Conservation (phyloP, 1,139 yeast genomes). For the Geotrichum carabidarum region DNA sequence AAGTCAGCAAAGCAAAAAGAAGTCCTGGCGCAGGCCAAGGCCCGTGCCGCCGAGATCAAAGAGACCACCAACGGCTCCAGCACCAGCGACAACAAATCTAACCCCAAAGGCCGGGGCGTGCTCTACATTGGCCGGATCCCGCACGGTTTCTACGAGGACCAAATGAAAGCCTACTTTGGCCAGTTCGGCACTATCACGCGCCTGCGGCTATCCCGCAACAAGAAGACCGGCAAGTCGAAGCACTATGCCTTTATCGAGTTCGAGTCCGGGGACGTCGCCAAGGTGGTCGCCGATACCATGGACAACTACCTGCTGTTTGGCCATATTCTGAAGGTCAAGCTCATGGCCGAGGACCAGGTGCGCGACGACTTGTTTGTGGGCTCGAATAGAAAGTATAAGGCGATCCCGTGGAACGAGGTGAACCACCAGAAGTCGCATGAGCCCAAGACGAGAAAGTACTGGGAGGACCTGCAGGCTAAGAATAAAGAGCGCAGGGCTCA, state of each 20-base stretch:
- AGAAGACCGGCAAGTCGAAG: slow-evolving; percentile 84
- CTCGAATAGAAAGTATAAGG: slow-evolving; percentile 50
- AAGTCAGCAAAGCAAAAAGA: slow-evolving; percentile 16
- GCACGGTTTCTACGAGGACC: slow-evolving; percentile 82
- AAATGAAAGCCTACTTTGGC: slow-evolving; percentile 70
- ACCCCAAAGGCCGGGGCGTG: slow-evolving; percentile 49
- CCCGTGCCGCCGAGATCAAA: neutral
- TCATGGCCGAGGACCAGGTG: slow-evolving; percentile 45
- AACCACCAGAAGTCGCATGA: slow-evolving; percentile 52
- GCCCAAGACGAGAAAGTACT: slow-evolving; percentile 53
- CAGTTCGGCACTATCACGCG: slow-evolving; percentile 85
- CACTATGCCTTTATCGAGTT: slow-evolving; percentile 92
- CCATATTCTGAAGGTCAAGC: slow-evolving; percentile 68
- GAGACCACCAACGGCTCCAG: slow-evolving; percentile 25
- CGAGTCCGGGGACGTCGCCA: slow-evolving; percentile 66
- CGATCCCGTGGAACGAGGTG: slow-evolving; percentile 59
- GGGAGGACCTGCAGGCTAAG: slow-evolving; percentile 54
- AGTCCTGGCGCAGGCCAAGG: slow-evolving; percentile 19
- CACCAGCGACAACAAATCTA: slow-evolving; percentile 31
- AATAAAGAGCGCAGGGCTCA: slow-evolving; percentile 45
- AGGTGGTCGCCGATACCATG: slow-evolving; percentile 91
- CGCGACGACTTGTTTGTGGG: slow-evolving; percentile 51
- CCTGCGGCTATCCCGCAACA: slow-evolving; percentile 79
- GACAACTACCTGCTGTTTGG: slow-evolving; percentile 86
- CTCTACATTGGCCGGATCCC: slow-evolving; percentile 91